Conservation (phyloP, 2,329 filamentous ascomycete genomes). For the Cercospora sp. region DNA sequence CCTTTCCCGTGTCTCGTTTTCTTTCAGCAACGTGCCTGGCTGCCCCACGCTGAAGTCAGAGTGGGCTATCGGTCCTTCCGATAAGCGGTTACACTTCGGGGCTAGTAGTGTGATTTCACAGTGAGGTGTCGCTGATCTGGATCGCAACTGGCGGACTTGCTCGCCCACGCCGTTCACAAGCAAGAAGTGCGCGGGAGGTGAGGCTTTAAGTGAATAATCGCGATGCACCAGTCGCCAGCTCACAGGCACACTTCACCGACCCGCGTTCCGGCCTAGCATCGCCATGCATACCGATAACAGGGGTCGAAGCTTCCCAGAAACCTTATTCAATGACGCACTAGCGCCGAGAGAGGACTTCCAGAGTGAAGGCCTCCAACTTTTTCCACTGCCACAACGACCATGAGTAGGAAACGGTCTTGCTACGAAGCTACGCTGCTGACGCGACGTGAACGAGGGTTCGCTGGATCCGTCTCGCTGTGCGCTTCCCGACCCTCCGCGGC, state of each 20-base stretch:
- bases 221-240: background rate
- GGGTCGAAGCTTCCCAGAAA: constrained; percentile 1
- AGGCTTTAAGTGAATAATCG: background rate
- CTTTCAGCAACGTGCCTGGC: constrained; percentile 2
- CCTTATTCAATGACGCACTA: constrained; percentile 12
- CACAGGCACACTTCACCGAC: constrained; percentile 8
- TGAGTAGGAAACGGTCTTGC: background rate
- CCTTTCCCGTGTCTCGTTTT: constrained; percentile 4
- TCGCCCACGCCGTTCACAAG: background rate
- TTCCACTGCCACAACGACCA: background rate
- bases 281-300: background rate
- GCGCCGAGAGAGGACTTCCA: background rate
- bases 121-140: background rate
- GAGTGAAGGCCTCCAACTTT: background rate
- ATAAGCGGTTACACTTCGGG: constrained; percentile 9
- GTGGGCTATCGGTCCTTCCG: constrained; percentile 10
- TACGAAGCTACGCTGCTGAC: background rate
- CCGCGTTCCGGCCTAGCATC: constrained; percentile 8
- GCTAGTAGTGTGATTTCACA: background rate
- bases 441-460: background rate
- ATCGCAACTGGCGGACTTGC: background rate
- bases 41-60: constrained; percentile 16
- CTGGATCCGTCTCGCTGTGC: background rate
- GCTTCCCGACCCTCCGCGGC: background rate
- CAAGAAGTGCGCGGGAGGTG: background rate